Base-by-base conservation (phyloP, 805 yeast species). In the Saccharomycopsis sp. region DNA sequence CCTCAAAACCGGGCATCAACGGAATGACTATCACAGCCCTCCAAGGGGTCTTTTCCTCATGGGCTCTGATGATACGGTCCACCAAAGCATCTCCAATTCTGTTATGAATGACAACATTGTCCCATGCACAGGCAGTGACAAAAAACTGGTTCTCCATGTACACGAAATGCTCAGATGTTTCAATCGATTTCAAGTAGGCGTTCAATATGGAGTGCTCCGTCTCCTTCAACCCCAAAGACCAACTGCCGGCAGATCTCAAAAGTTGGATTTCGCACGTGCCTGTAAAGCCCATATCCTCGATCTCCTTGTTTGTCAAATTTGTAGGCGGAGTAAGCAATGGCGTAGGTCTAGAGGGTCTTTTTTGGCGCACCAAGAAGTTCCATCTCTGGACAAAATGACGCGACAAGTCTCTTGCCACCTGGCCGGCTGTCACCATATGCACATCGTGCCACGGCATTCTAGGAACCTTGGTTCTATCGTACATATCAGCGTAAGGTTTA, bases 361-460 rank as follows among this genome's bases (percentile, higher is more conserved):
- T 95, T 65, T 91, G 97, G 66, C 99, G 81, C 54, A 95, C 71
- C 46, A 94, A 75, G 67, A 89, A 94, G 69, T 94, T 94, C 99
- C 99, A 94, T 65, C 99, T 81, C 73, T 94, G 99, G 14, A 91
- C 95, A 71, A 95, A 94, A 70, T 94, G 98, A 58, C 99, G 81
- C 0, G 96, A 81, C 55, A 92, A 71, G 70, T 94, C 99, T 60
- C 97, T 79, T 0, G 98, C 99, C 2, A 91, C 83, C 66, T 91
- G 95, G 14, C 99, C 99, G 1, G 91, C 82, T 1, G 95, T 84
- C 73, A 91, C 83, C 96, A 91, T 94, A 64, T 94, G 98, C 44
- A 94, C 89, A 77, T 94, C 99, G 71, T 94, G 99, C 99, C 99
- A 94, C 8, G 99, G 99, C 99, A 94, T 94, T 65, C 99, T 81